phyloP scores from a whole-genome alignment of 805 yeast genomes.

The Ogataea pilisensis region DNA sequence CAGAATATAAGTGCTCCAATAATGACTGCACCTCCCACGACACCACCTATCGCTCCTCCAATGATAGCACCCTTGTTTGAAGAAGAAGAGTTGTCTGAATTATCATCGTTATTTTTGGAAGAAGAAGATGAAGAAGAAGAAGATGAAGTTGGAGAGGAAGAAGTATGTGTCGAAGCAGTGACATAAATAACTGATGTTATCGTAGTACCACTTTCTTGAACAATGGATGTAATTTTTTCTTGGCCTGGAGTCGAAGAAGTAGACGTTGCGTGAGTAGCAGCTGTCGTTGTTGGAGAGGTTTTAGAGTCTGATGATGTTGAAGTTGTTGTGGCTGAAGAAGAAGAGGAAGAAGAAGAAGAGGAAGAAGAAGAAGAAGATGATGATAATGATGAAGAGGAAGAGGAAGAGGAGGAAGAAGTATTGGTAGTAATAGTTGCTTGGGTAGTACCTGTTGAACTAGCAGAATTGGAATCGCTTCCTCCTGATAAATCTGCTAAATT shows the following conservation, averaged over 20 bases:
- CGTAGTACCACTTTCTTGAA: conserved; percentile 20
- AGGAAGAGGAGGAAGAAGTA: conserved; percentile 12
- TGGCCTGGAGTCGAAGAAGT: conserved; percentile 1
- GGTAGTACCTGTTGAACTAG: conserved; percentile 5
- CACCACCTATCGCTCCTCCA: conserved; percentile 37
- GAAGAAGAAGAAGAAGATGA: conserved; percentile 12
- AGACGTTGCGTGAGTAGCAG: conserved; percentile 2
- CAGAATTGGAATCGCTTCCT: conserved; percentile 9
- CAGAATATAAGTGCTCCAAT: conserved; percentile 28
- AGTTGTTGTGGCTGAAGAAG: conserved; percentile 5
- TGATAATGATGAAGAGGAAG: conserved; percentile 15
- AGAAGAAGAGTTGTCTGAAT: conserved; percentile 11
- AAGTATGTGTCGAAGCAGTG: conserved; percentile 19
- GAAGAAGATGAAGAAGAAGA: conserved; percentile 24
- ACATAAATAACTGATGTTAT: conserved; percentile 26
- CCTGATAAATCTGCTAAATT: conserved; percentile 19
- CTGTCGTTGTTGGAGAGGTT: conserved; percentile 7
- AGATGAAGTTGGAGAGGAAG: conserved; percentile 18
- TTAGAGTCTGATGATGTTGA: conserved; percentile 10
- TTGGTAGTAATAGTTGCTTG: conserved; percentile 8
- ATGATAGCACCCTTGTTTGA: conserved; percentile 32
- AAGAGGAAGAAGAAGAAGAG: conserved; percentile 4
- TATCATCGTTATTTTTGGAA: neutral
- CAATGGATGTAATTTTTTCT: conserved; percentile 13
- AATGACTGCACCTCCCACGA: conserved; percentile 25